Percentiles rank a stretch among this genome's conserved stretches.
These are phyloP conservation scores for Chionographis japonica DNA, from an alignment of 106 monocot genomes.

Conservation along the genomic window DNA sequence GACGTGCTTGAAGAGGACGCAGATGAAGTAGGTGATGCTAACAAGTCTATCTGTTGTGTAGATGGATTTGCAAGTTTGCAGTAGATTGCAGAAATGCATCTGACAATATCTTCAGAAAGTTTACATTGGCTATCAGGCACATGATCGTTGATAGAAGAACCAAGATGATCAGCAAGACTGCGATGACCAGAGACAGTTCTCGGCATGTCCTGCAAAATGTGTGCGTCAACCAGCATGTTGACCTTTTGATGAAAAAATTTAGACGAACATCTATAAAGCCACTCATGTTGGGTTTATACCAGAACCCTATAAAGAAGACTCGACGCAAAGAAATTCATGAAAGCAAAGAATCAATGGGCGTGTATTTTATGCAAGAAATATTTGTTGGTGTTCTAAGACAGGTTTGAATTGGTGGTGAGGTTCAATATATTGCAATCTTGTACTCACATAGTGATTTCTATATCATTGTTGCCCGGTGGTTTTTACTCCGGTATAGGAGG, in stretches of 20 bases:
- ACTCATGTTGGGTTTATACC: background rate
- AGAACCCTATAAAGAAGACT: too few relatives aligned
- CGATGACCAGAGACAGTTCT: constrained; percentile 30
- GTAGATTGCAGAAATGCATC: constrained; percentile 77
- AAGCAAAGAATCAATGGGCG: too few relatives aligned
- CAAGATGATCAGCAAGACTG: constrained; percentile 70
- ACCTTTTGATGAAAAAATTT: too few relatives aligned
- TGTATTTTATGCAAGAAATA: too few relatives aligned
- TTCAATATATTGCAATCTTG: too few relatives aligned
- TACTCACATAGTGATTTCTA: too few relatives aligned
- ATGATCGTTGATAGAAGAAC: constrained; percentile 55
- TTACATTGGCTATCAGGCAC: constrained; percentile 47
- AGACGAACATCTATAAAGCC: background rate
- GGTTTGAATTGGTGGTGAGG: too few relatives aligned
- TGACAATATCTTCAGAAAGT: constrained; percentile 89
- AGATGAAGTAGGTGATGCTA: constrained; percentile 56
- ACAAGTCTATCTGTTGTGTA: constrained; percentile 12
- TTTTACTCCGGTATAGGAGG: too few relatives aligned
- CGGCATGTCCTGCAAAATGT: constrained; percentile 28
- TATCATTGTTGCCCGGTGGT: too few relatives aligned
- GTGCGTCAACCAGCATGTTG: background rate
- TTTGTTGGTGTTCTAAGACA: too few relatives aligned
- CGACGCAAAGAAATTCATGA: too few relatives aligned
- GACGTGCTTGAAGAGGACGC: constrained; percentile 61
- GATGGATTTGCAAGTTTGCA: constrained; percentile 55